Base-by-base conservation (phyloP, 768 basidiomycete species). In the Mycena floridula region DNA sequence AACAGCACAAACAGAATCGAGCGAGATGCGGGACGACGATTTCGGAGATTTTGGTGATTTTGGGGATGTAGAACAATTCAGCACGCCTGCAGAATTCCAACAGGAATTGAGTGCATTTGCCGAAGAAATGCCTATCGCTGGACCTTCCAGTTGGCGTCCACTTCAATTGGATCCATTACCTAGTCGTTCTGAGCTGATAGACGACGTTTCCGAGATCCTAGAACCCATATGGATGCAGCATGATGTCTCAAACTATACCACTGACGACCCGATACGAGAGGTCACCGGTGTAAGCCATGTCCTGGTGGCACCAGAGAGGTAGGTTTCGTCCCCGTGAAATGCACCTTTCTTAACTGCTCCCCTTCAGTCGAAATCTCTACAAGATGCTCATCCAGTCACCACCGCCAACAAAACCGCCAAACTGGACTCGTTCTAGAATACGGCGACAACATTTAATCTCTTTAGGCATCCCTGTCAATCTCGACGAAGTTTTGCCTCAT, bases 371-470 rank as follows among this genome's bases (percentile, higher is more conserved):
- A 39, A 76, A 84, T 49, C 63, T 91, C 43, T 90, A 91, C 63
- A 79, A 80, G 45, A 69, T 74, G 47, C 72, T 94, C 15, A 59
- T 89, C 28, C 74, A 84, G 50, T 74, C 82, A 1, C 81, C 85
- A 2, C 83, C 88, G 25, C 77, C 82, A 8, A 83, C 78, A 37
- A 82, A 85, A 59, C 84, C 89, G n/a, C 82, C 91, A 43, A 94
- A 89, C 54, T 97, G 94, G 94, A 93, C 82, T 41, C 83, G 91
- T 38, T 95, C 92, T 45, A 79, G 88, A 36, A 92, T 91, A 59
- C 79, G 94, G 45, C 72, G 92, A 39, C 90, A 92, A 57, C 90
- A 96, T 56, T 72, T 97, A 39, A 95, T 95, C 48, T 67, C 89
- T 11, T 79, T 97, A 21, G 94, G 94, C 20, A 84, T 97, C 37